Evolutionary conservation across 2,329 filamentous ascomycete genomes (phyloP).

Genomic region (Huntiella decipiens): DNA sequence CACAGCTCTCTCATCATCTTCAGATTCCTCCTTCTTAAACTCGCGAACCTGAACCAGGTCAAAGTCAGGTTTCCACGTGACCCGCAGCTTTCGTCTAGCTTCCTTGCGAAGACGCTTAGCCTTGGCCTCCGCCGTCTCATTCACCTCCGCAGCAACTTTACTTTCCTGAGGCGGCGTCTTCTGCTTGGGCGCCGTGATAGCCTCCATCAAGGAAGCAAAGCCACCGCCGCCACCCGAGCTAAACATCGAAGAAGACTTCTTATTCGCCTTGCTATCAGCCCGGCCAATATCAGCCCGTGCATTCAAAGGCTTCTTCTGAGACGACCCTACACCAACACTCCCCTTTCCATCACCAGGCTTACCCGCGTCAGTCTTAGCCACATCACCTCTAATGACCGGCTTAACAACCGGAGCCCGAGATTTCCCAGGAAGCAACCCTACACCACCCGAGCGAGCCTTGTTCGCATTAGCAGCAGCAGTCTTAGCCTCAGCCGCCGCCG

Average conservation of each 20-base stretch:
- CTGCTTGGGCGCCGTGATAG: conserved; percentile 25
- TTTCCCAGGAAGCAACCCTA: conserved; percentile 28
- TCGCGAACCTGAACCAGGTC: conserved; percentile 47
- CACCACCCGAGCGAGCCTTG: conserved; percentile 16
- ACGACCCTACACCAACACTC: background rate
- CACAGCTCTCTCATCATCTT: conserved; percentile 48
- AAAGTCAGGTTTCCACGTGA: conserved; percentile 50
- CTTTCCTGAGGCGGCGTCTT: conserved; percentile 28
- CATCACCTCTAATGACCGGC: conserved; percentile 18
- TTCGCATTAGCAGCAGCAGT: conserved; percentile 13
- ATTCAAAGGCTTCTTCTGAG: conserved; percentile 13
- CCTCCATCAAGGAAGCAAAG: conserved; percentile 35
- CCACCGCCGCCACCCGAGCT: conserved; percentile 23
- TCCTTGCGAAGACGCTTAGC: conserved; percentile 53
- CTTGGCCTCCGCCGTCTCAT: conserved; percentile 50
- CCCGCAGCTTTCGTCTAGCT: conserved; percentile 47
- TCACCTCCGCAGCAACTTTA: conserved; percentile 27
- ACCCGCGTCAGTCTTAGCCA: conserved; percentile 13
- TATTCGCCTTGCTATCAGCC: conserved; percentile 12
- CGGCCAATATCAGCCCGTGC: conserved; percentile 15
- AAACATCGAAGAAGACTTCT: conserved; percentile 16
- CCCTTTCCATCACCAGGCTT: conserved; percentile 12
- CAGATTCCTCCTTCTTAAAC: conserved; percentile 53
- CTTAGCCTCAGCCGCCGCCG: background rate
- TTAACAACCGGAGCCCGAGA: conserved; percentile 24